phyloP scores from a whole-genome alignment of 768 basidiomycete genomes.

The Leccinum incarnatum region DNA sequence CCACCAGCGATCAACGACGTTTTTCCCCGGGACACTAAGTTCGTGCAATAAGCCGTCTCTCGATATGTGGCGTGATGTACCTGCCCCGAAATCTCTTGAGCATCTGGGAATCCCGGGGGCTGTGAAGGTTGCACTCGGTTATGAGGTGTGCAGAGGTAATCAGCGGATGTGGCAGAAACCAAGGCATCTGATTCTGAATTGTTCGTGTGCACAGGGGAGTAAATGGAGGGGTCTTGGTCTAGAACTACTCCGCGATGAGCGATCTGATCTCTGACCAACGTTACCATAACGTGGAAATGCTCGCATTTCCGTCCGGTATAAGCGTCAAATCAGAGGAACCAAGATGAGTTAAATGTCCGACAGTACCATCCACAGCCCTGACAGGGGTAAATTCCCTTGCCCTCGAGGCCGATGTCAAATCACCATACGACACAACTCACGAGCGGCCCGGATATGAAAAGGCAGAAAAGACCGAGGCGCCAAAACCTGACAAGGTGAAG shows the following conservation, averaged over 20 bases:
- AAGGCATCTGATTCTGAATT: slow-evolving; percentile 1
- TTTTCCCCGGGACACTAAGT: not conserved
- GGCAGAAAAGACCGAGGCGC: not conserved
- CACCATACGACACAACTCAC: not conserved
- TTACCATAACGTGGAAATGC: not conserved
- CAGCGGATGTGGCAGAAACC: not conserved
- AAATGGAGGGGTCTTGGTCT: slow-evolving; percentile 1
- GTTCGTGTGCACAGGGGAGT: not conserved
- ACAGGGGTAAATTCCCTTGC: slow-evolving; percentile 1
- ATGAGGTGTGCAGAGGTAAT: slow-evolving; percentile 1
- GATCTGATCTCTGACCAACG: not conserved
- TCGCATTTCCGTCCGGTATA: not conserved
- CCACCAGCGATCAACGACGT: slow-evolving; percentile 1
- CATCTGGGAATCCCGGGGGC: slow-evolving; percentile 6
- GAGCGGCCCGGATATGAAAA: slow-evolving; percentile 7
- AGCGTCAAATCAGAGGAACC: not conserved
- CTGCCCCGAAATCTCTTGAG: slow-evolving; percentile 10
- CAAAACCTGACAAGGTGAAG: not conserved
- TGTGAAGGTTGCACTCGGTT: not conserved
- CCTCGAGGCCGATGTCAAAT: slow-evolving; percentile 9
- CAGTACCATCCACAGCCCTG: slow-evolving; percentile 4
- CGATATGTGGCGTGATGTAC: slow-evolving; percentile 4
- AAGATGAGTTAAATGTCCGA: slow-evolving; percentile 3
- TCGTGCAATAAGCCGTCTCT: slow-evolving; percentile 13
- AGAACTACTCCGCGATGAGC: slow-evolving; percentile 10